These are phyloP conservation scores for Peronosclerospora sorghi DNA, from an alignment of 352 stramenopile species.

Conservation along the genomic window DNA sequence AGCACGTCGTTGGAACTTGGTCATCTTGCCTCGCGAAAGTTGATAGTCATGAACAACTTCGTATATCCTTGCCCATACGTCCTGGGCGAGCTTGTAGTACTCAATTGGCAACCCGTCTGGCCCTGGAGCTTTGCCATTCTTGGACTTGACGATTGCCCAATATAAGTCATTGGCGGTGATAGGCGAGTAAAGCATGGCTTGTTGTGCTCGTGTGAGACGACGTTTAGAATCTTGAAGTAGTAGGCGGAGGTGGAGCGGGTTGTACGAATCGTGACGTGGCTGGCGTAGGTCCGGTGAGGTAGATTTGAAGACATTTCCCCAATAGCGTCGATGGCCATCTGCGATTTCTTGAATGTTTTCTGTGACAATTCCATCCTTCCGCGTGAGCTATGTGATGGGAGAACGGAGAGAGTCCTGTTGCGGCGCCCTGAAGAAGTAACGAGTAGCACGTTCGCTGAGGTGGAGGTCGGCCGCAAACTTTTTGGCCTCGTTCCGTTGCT, in stretches of 20 bases:
- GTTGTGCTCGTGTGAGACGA: background rate
- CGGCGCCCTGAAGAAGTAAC: constrained; percentile 4
- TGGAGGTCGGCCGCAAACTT: too few species aligned
- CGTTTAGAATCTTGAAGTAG: background rate
- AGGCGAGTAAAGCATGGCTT: too few species aligned
- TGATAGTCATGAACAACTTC: constrained; percentile 5
- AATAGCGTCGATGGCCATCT: constrained; percentile 1
- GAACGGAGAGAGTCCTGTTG: constrained; percentile 6
- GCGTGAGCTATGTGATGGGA: too few species aligned
- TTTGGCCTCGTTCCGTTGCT: too few species aligned
- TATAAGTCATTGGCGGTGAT: constrained; percentile 9
- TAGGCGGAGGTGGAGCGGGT: background rate
- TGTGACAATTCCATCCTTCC: background rate
- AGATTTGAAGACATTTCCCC: constrained; percentile 4
- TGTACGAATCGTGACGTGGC: background rate
- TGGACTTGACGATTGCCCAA: constrained; percentile 7
- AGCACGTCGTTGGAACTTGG: constrained; percentile 7
- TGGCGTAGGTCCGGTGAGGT: constrained; percentile 4
- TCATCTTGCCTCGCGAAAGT: constrained; percentile 6
- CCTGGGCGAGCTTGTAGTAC: too few species aligned
- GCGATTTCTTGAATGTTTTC: constrained; percentile 1
- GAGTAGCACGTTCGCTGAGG: constrained; percentile 5
- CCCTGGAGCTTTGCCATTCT: constrained; percentile 3
- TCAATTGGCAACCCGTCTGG: constrained; percentile 5
- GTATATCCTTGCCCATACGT: constrained; percentile 2